A percentile compares a stretch with the other conserved stretches of the same genome.
These are phyloP conservation scores for Paecilomyces sp. DNA, from an alignment of 2,329 filamentous ascomycete species.

Conservation along the genomic window DNA sequence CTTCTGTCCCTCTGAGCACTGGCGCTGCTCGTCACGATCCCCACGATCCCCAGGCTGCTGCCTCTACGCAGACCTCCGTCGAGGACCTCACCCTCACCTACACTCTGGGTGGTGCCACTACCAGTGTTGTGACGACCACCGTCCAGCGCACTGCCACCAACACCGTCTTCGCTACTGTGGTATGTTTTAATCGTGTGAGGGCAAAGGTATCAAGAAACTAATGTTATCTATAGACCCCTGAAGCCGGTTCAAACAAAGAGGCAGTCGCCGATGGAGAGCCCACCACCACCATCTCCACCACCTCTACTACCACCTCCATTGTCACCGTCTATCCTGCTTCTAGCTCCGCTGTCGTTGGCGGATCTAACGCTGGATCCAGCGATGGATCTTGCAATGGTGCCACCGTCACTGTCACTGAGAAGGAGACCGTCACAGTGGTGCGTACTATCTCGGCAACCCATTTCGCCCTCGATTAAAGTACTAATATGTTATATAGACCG, in stretches of 20 bases:
- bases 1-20: slow-evolving; percentile 14
- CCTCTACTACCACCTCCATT: slow-evolving; percentile 20
- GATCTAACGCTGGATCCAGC: not conserved
- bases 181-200: slow-evolving; percentile 9
- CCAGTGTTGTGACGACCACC: slow-evolving; percentile 30
- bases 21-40: slow-evolving; percentile 8
- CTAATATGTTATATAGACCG: not conserved
- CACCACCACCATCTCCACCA: slow-evolving; percentile 22
- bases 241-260: not conserved
- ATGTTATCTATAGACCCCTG: not conserved
- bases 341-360: not conserved
- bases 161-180: slow-evolving; percentile 18
- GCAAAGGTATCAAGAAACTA: not conserved
- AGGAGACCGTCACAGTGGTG: slow-evolving; percentile 30
- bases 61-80: slow-evolving; percentile 7
- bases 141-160: slow-evolving; percentile 26
- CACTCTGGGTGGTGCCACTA: slow-evolving; percentile 30
- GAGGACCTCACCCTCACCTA: slow-evolving; percentile 30
- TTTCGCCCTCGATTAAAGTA: not conserved
- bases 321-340: slow-evolving; percentile 13
- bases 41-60: slow-evolving; percentile 1
- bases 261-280: slow-evolving; percentile 6
- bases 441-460: slow-evolving; percentile 4
- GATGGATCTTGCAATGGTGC: slow-evolving; percentile 2
- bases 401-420: slow-evolving; percentile 27